A percentile compares a stretch with the other conserved stretches of the same genome.
These are phyloP conservation scores for Rhizomucor pusillus DNA, from an alignment of 371 early-diverging fungal species.

Conservation along the genomic window DNA sequence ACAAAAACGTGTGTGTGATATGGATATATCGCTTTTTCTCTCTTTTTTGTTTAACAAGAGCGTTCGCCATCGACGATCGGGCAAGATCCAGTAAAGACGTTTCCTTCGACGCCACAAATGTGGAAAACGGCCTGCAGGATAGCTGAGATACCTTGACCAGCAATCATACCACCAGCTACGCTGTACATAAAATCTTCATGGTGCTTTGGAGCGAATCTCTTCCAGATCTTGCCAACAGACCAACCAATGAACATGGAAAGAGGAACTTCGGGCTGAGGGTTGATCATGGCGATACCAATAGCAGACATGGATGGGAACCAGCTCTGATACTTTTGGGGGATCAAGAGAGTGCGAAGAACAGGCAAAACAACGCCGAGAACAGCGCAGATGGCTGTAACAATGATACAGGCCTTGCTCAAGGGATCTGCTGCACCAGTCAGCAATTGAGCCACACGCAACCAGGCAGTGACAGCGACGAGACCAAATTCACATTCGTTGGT, in stretches of 20 bases:
- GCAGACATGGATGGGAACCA: conserved; percentile 65
- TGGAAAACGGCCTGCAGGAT: conserved; percentile 59
- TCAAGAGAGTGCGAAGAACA: conserved; percentile 46
- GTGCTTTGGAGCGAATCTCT: conserved; percentile 22
- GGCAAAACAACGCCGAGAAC: conserved; percentile 47
- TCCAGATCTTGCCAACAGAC: conserved; percentile 56
- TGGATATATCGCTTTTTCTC: too few relatives aligned
- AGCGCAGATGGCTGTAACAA: conserved; percentile 50
- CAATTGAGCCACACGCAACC: conserved; percentile 58
- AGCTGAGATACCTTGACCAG: conserved; percentile 75
- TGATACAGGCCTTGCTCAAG: conserved; percentile 39
- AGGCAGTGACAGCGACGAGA: conserved; percentile 62
- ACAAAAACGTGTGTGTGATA: too few relatives aligned
- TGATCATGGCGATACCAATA: conserved; percentile 71
- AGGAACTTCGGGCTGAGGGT: conserved; percentile 53
- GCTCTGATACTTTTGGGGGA: conserved; percentile 53
- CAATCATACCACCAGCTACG: conserved; percentile 70
- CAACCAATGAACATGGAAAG: conserved; percentile 65
- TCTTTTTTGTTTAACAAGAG: too few relatives aligned
- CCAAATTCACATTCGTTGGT: conserved; percentile 49
- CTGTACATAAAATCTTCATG: conserved; percentile 56
- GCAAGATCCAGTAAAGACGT: conserved; percentile 27
- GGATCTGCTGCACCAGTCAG: conserved; percentile 53
- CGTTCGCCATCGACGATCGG: neutral
- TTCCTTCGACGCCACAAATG: conserved; percentile 28